These are phyloP conservation scores for Linum usitatissimum DNA, from an alignment of 345 rosid genomes.

Conservation along the genomic window DNA sequence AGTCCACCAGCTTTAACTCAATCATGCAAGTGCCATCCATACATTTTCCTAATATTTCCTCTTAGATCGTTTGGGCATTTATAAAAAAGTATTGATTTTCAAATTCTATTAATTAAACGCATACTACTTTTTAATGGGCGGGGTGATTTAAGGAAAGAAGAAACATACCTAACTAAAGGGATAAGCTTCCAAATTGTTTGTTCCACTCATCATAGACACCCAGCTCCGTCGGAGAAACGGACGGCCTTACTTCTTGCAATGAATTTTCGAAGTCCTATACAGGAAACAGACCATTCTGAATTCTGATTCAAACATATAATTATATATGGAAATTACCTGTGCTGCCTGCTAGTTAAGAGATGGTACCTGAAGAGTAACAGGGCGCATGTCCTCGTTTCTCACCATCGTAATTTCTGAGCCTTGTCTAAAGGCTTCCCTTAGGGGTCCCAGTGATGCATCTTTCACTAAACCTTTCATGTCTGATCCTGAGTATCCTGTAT, in stretches of 20 bases:
- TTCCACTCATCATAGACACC: slow-evolving; percentile 76
- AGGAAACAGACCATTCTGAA: no score
- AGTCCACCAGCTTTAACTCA: not conserved
- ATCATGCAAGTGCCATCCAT: not conserved
- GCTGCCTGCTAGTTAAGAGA: not conserved
- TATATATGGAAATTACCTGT: not conserved
- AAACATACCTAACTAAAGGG: slow-evolving; percentile 26
- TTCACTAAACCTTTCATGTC: slow-evolving; percentile 96
- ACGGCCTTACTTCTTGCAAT: slow-evolving; percentile 84
- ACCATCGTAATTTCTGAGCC: slow-evolving; percentile 77
- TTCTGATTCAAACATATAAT: not conserved
- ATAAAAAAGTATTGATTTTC: no score
- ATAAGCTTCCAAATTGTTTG: slow-evolving; percentile 81
- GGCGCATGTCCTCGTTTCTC: slow-evolving; percentile 75
- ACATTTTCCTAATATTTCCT: not conserved
- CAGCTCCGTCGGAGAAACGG: slow-evolving; percentile 72
- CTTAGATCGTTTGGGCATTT: no score
- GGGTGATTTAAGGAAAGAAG: not conserved
- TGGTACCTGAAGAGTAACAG: slow-evolving; percentile 60
- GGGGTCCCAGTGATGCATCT: slow-evolving; percentile 96
- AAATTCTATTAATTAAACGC: no score
- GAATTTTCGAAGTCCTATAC: slow-evolving; percentile 66
- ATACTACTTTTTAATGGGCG: not conserved
- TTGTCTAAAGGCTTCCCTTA: slow-evolving; percentile 80
- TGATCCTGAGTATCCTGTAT: slow-evolving; percentile 86